Evolutionary conservation across 257 asterid species (phyloP).

Genomic region (Gardenia jasminoides): DNA sequence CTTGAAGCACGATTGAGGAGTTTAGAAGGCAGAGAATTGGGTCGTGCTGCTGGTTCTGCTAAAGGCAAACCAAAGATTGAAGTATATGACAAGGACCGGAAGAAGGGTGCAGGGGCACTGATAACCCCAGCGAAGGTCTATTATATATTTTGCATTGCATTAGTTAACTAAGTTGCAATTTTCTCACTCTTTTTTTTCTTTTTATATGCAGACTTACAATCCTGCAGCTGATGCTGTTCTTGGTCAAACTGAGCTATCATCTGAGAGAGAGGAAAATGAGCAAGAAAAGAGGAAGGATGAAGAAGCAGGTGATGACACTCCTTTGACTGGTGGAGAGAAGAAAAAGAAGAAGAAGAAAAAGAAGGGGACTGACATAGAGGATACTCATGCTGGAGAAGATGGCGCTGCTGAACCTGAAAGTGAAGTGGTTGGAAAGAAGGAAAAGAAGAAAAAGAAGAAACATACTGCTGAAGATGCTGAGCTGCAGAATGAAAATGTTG

Average conservation of each 20-base stretch:
- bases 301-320: conserved; percentile 30
- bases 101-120: conserved; percentile 71
- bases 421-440: conserved; percentile 39
- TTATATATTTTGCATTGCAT: not conserved
- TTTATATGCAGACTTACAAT: conserved; percentile 56
- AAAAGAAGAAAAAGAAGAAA: conserved; percentile 53
- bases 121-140: conserved; percentile 70
- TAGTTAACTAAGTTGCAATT: not conserved
- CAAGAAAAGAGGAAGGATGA: conserved; percentile 14
- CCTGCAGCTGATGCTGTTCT: conserved; percentile 71
- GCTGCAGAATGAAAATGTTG: conserved; percentile 24
- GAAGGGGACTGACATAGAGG: conserved; percentile 34
- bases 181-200: not conserved
- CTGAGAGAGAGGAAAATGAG: conserved; percentile 28
- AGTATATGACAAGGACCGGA: conserved; percentile 74
- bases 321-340: conserved; percentile 33
- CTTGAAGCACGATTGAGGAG: conserved; percentile 74
- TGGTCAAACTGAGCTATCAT: conserved; percentile 39
- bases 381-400: conserved; percentile 6
- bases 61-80: conserved; percentile 88
- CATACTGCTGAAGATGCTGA: conserved; percentile 31
- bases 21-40: conserved; percentile 68
- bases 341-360: conserved; percentile 47
- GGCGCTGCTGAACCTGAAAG: conserved; percentile 36
- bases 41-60: conserved; percentile 72